Evolutionary conservation across 192 early-diverging fungal genomes (phyloP), one percentile per base, ranked within the genome.

Genomic region (Linnemannia elongata): DNA sequence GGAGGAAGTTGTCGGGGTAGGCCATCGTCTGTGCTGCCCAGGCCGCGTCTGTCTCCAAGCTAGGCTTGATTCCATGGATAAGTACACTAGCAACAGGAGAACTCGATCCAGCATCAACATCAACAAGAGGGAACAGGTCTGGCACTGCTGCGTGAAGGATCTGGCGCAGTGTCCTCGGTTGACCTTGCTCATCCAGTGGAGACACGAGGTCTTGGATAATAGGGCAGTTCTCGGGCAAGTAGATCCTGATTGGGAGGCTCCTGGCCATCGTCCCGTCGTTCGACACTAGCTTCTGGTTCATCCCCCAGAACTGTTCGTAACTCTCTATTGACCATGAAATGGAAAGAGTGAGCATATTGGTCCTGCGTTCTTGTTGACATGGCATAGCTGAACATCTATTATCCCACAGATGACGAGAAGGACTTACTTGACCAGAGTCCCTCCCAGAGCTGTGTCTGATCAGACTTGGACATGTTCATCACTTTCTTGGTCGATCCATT

Each of bases 1-100:
- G 96, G 73, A 97, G 87, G 82, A 97, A 97, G 81, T 93, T 94
- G 88, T 96, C 96, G 9, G 94, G 91, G 88, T 95, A 96, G 30
- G 92, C 92, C 45, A 95, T 83, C 81, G 95, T 94, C 35, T 93
- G 90, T 12, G 93, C 91, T 30, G 95, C 91, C 96, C 95, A 96
- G 13, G 89, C 38, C 22, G 95, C 84, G 0, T 94, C 95, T 30
- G 92, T 93, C 27, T 94, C 93, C 76, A 94, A 85, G 18, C 91
- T 93, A 24, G 94, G 72, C 18, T 73, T 76, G 42, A 96, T 83
- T 2, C 96, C 96, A 83, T 97, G 97, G 72, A 93, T 89, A 39
- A 96, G 66, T 38, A 92, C 90, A n/a, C 79, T 77, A 12, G 86
- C 90, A 83, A 69, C 82, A 0, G 63, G 39, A n/a, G 60, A 54